Base-by-base conservation (phyloP, 805 yeast species). In the Teunomyces stri region DNA sequence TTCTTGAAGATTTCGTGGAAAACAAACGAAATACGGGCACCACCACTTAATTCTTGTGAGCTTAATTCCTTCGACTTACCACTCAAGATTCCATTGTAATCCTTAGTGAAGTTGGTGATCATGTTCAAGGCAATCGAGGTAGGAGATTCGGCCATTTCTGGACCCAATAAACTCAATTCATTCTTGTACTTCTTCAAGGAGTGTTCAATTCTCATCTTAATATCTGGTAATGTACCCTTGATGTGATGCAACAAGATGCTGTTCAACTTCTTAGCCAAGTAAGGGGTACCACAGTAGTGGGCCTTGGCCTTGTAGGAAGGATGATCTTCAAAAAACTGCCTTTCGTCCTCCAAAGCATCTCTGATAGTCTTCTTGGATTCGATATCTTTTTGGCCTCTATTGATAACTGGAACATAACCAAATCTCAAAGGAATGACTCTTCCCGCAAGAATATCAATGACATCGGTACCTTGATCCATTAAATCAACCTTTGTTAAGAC, bases 381-480 rank as follows among this genome's bases (percentile, higher is more conserved):
- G 61, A 94, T 94, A 72, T 94, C 99, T 62, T 87, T 89, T 74
- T 94, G 99, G 59, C 97, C 97, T 72, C 99, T 84, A 51, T 62
- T 62, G 37, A 53, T 53, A 18, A 94, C 99, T 2, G 99, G 98
- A 49, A 91, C 95, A 61, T 92, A 94, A 48, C 99, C 99, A 50
- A 89, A 86, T 69, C 97, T 80, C 60, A 94, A 79, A 11, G 97
- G 97, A 61, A 94, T 91, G 43, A 94, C 96, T 66, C 97, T 79
- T 44, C 97, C 97, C 12, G 97, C 92, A 52, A 94, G 76, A 59
- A 94, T 91, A 65, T 94, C 99, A 58, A 90, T 82, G 37, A 94
- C 98, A 70, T 94, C 96, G 3, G 99, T 94, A 48, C 99, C 99
- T 59, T 88, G 85, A 66, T 94, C 99, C 99, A 94, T 94, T 56